phyloP scores from a whole-genome alignment of 352 stramenopile species.

The Phytophthora pinifolia region DNA sequence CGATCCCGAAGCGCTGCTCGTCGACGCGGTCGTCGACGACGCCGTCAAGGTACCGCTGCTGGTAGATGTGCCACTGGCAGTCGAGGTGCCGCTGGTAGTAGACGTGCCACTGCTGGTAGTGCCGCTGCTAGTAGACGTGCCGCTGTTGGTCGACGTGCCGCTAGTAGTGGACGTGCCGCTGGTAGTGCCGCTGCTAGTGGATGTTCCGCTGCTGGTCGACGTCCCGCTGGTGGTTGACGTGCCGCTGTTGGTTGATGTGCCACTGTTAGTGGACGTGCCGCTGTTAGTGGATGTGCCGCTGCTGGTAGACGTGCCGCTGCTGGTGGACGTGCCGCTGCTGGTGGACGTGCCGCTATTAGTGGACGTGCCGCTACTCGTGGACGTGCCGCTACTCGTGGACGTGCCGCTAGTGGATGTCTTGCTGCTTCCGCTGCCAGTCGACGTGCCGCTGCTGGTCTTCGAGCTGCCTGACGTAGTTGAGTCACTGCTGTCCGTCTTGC shows the following conservation, averaged over 20 bases:
- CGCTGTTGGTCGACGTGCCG: neutral
- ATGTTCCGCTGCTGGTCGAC: neutral
- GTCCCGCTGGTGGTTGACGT: conserved; percentile 10
- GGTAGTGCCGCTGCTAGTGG: neutral
- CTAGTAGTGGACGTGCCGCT: neutral
- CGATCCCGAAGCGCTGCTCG: conserved; percentile 34
- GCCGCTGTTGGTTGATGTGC: conserved; percentile 4
- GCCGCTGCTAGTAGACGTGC: conserved; percentile 2
- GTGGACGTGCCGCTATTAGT: conserved; percentile 16
- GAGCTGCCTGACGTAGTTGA: conserved; percentile 20
- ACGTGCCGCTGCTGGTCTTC: conserved; percentile 8
- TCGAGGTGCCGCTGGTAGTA: conserved; percentile 6
- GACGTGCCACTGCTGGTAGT: conserved; percentile 9
- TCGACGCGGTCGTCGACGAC: conserved; percentile 27
- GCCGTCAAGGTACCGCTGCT: conserved; percentile 10
- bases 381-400: conserved; percentile 4
- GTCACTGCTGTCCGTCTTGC: conserved; percentile 7
- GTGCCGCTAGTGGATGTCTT: conserved; percentile 17
- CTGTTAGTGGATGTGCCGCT: conserved; percentile 3
- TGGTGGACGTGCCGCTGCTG: conserved; percentile 12
- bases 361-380: conserved; percentile 6
- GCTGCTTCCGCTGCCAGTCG: conserved; percentile 17
- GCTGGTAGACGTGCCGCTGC: conserved; percentile 10
- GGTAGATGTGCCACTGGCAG: conserved; percentile 12
- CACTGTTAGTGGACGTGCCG: conserved; percentile 13